phyloP scores from a whole-genome alignment of 2,329 filamentous ascomycete species.

The Aspergillaceae sp. region DNA sequence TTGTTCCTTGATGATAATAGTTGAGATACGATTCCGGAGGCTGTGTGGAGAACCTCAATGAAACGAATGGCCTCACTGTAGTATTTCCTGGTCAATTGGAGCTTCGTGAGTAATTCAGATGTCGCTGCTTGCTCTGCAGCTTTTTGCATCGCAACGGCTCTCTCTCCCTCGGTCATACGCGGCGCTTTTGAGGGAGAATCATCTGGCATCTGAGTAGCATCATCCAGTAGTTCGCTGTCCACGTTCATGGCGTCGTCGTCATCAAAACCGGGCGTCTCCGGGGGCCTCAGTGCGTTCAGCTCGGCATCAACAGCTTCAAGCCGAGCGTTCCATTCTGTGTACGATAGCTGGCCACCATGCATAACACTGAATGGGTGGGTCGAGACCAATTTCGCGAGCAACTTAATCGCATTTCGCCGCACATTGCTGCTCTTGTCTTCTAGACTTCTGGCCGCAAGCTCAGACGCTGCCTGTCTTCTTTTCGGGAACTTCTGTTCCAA shows the following conservation, averaged over 20 bases:
- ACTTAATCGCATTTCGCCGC: constrained; percentile 85
- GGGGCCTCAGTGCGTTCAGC: constrained; percentile 69
- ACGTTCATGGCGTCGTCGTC: constrained; percentile 61
- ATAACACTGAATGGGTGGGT: constrained; percentile 91
- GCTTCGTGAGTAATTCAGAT: constrained; percentile 75
- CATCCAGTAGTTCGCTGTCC: constrained; percentile 72
- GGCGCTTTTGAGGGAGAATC: constrained; percentile 57
- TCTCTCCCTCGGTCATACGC: constrained; percentile 71
- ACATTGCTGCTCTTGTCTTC: constrained; percentile 99
- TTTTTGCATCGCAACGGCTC: constrained; percentile 63
- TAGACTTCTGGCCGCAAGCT: constrained; percentile 78
- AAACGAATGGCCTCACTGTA: constrained; percentile 91
- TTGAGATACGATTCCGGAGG: constrained; percentile 73
- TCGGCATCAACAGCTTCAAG: constrained; percentile 77
- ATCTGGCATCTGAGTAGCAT: constrained; percentile 69
- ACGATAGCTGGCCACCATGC: constrained; percentile 76
- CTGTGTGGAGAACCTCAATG: constrained; percentile 80
- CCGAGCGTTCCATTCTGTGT: constrained; percentile 75
- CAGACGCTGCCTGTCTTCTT: constrained; percentile 74
- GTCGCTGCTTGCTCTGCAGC: constrained; percentile 81
- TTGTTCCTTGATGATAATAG: constrained; percentile 92
- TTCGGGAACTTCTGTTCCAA: constrained; percentile 96
- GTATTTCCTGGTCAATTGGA: constrained; percentile 81
- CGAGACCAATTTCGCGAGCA: constrained; percentile 78
- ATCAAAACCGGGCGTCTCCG: constrained; percentile 61